Conservation (phyloP, 192 early-diverging fungal genomes). For the Coemansia sp. region DNA sequence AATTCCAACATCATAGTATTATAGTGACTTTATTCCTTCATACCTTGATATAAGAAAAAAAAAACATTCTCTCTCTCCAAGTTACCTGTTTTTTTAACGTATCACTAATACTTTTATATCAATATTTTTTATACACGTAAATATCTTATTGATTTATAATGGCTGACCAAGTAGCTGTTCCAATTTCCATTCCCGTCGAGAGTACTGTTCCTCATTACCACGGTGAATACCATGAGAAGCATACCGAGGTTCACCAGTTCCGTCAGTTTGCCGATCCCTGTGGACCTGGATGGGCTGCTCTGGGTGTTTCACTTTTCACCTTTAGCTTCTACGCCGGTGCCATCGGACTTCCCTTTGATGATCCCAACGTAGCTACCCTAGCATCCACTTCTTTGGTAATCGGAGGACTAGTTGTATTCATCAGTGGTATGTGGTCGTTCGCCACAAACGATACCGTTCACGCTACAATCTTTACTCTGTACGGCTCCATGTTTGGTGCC, state of each 20-base stretch:
- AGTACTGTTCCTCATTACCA: slow-evolving; percentile 1
- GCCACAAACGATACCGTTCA: slow-evolving; percentile 77
- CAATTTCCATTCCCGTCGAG: slow-evolving; percentile 10
- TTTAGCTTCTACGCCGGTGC: slow-evolving; percentile 51
- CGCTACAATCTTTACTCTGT: slow-evolving; percentile 74
- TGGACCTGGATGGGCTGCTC: slow-evolving; percentile 47
- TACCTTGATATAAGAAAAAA: no score
- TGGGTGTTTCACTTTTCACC: slow-evolving; percentile 47
- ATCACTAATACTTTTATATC: no score
- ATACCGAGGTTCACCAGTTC: slow-evolving; percentile 29
- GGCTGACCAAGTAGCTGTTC: slow-evolving; percentile 23
- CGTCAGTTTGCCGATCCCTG: slow-evolving; percentile 48
- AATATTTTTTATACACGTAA: neutral
- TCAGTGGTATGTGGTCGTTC: slow-evolving; percentile 69
- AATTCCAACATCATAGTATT: no score
- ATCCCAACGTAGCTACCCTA: slow-evolving; percentile 44
- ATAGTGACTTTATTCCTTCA: no score
- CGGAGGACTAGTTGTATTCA: slow-evolving; percentile 49
- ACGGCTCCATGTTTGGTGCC: slow-evolving; percentile 66
- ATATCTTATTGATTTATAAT: slow-evolving; percentile 4
- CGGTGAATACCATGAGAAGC: slow-evolving; percentile 10
- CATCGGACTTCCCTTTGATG: slow-evolving; percentile 50
- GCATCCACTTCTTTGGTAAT: slow-evolving; percentile 47
- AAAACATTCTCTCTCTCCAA: no score
- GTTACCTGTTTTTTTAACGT: no score